phyloP scores from a whole-genome alignment of 2,329 filamentous ascomycete genomes.

The Claviceps sp. region DNA sequence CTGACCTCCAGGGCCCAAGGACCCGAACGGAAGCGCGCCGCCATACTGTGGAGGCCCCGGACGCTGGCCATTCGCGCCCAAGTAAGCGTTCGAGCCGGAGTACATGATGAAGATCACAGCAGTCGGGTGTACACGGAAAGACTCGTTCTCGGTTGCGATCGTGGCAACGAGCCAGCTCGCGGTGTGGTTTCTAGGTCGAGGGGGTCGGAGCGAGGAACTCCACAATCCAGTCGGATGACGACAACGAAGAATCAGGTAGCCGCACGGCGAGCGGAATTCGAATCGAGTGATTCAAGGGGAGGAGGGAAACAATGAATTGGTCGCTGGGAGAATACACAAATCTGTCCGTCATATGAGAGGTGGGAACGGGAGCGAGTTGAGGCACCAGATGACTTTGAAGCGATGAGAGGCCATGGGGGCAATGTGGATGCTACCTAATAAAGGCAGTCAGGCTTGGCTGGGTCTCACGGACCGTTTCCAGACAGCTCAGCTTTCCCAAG shows the following conservation, averaged over 20 bases:
- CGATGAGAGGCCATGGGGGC: constrained; percentile 4
- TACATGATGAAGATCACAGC: constrained; percentile 49
- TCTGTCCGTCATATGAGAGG: not conserved
- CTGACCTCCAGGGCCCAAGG: constrained; percentile 33
- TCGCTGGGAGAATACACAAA: not conserved
- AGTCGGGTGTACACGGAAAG: not conserved
- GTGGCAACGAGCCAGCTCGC: not conserved
- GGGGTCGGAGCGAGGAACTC: constrained; percentile 3
- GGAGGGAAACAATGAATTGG: not conserved
- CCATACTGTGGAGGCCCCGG: constrained; percentile 45
- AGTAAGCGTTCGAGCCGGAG: constrained; percentile 74
- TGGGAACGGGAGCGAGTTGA: not conserved
- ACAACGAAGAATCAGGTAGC: not conserved
- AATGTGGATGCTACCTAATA: not conserved
- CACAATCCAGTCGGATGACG: not conserved
- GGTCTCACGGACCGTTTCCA: not conserved
- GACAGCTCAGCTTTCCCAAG: not conserved
- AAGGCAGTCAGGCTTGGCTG: not conserved
- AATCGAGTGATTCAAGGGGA: not conserved
- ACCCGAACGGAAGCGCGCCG: constrained; percentile 23
- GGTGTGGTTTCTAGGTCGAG: not conserved
- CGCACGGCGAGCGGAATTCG: constrained; percentile 3
- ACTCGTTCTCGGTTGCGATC: not conserved
- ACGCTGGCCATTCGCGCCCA: constrained; percentile 65
- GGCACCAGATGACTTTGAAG: not conserved